Conservation (phyloP, 2,329 filamentous ascomycete genomes). For the Xylaria sp. region DNA sequence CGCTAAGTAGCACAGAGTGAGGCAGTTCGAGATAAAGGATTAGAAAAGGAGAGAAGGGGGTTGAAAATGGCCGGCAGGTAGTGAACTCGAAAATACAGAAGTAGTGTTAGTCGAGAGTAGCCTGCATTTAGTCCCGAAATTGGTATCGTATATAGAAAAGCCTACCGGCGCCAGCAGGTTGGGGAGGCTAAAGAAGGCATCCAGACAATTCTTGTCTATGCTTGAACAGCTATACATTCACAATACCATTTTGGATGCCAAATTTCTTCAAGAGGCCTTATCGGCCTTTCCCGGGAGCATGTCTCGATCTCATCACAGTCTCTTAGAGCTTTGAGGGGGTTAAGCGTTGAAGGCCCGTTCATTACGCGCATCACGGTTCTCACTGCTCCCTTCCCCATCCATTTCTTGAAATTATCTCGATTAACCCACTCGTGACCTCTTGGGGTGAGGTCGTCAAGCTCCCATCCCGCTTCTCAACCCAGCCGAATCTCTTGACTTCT, state of each 20-base stretch:
- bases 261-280: not conserved
- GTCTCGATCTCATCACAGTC: not conserved
- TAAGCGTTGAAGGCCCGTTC: not conserved
- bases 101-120: no score
- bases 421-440: not conserved
- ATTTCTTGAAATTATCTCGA: not conserved
- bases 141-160: no score
- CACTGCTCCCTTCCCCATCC: not conserved
- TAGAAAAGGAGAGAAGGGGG: no score
- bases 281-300: not conserved
- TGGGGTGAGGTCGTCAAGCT: not conserved
- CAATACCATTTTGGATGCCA: not conserved
- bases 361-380: not conserved
- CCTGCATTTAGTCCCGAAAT: no score
- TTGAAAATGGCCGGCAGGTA: no score
- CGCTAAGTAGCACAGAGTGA: no score
- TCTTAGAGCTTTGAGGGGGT: conserved; percentile 1
- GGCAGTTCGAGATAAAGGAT: no score
- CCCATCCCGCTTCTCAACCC: conserved; percentile 16
- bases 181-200: not conserved
- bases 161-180: no score
- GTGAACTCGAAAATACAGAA: no score
- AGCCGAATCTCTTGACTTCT: conserved; percentile 3
- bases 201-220: not conserved
- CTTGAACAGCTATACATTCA: not conserved